A percentile compares a stretch with the other conserved stretches of the same genome.
These are phyloP conservation scores for Platanthera guangdongensis DNA, from an alignment of 106 monocot genomes.

Conservation along the genomic window DNA sequence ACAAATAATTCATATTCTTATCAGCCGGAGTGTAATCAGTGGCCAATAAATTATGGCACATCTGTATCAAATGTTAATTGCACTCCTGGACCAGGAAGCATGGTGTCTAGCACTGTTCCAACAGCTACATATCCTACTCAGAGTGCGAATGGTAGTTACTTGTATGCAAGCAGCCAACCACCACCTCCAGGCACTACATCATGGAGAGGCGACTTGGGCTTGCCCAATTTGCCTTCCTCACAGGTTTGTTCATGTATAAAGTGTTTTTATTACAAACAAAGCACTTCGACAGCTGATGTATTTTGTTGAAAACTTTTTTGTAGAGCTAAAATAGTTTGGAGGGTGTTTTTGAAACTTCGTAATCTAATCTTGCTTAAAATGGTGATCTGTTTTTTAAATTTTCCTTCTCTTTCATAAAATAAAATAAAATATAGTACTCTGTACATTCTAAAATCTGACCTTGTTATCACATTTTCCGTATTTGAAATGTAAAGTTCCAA, in stretches of 20 bases:
- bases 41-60: conserved; percentile 48
- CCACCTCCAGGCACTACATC: conserved; percentile 97
- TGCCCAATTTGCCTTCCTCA: conserved; percentile 30
- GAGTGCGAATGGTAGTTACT: conserved; percentile 29
- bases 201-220: conserved; percentile 52
- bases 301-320: neutral
- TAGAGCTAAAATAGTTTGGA: neutral
- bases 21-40: conserved; percentile 65
- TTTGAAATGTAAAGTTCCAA: neutral
- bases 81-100: conserved; percentile 37
- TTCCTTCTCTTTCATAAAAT: too few relatives aligned
- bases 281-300: neutral
- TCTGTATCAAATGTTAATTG: conserved; percentile 27
- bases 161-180: conserved; percentile 64
- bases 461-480: neutral
- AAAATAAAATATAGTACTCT: neutral
- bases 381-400: too few relatives aligned
- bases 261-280: neutral
- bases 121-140: conserved; percentile 16
- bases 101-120: conserved; percentile 12
- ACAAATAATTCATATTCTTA: conserved; percentile 41
- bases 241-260: conserved; percentile 40
- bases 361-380: neutral
- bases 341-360: neutral
- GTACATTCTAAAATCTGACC: neutral